These are phyloP conservation scores for Aristolochia fimbriata DNA, from an alignment of 164 flowering plant genomes.

Conservation along the genomic window DNA sequence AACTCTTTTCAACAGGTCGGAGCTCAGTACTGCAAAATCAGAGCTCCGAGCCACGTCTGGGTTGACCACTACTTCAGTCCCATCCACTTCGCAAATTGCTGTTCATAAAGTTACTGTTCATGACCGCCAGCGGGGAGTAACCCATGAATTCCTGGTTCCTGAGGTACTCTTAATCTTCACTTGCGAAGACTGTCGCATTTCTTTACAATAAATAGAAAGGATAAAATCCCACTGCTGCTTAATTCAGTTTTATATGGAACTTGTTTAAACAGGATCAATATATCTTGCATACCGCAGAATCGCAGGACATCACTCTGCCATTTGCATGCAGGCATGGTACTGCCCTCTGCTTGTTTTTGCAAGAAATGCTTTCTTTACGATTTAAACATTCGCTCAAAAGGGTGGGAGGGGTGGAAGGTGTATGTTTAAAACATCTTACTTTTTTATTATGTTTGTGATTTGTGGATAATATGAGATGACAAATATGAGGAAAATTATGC, in stretches of 20 bases:
- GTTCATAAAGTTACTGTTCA: conserved; percentile 78
- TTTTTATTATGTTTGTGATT: too few species aligned
- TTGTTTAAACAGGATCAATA: conserved; percentile 65
- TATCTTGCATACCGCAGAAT: conserved; percentile 84
- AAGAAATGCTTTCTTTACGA: too few species aligned
- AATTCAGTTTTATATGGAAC: too few species aligned
- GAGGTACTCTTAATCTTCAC: conserved; percentile 39
- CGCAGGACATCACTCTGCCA: conserved; percentile 74
- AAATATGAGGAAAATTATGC: too few species aligned
- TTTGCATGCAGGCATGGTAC: conserved; percentile 99
- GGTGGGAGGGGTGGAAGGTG: too few species aligned
- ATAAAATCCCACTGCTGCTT: background rate
- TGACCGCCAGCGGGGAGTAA: conserved; percentile 67
- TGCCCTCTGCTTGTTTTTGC: conserved; percentile 8
- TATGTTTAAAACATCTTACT: too few species aligned
- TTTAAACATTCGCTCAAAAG: too few species aligned
- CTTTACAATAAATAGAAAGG: background rate
- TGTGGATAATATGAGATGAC: too few species aligned
- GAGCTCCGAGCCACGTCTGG: conserved; percentile 31
- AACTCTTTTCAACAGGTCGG: too few species aligned
- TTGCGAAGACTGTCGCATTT: background rate
- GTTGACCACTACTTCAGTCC: conserved; percentile 7
- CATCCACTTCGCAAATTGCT: conserved; percentile 20
- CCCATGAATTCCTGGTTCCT: conserved; percentile 77
- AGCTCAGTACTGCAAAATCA: conserved; percentile 11